Percentiles rank a stretch among this genome's conserved stretches.
Conservation (phyloP, 116 monocot genomes). For the Iris pallida region DNA sequence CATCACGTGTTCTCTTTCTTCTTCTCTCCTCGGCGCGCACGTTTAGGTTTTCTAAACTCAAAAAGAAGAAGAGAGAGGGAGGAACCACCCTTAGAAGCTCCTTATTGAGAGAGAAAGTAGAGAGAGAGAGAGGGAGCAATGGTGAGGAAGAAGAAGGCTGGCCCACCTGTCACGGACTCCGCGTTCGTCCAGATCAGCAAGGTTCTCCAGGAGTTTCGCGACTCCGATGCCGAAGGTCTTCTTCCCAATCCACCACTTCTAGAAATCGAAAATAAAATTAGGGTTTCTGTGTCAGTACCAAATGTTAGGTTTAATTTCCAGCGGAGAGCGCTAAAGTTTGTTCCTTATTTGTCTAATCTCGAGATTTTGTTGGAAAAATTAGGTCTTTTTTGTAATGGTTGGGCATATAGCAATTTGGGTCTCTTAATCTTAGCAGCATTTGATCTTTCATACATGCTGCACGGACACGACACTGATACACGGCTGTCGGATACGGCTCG, state of each 20-base stretch:
- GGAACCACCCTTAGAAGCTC: too few species aligned
- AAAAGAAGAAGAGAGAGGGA: too few species aligned
- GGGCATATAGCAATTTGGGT: neutral
- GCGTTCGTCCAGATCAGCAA: slow-evolving; percentile 12
- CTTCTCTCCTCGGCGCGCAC: too few species aligned
- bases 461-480: too few species aligned
- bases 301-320: neutral
- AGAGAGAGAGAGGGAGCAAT: too few species aligned
- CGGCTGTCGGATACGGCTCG: too few species aligned
- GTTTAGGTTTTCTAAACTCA: too few species aligned
- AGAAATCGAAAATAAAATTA: neutral
- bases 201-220: slow-evolving; percentile 14
- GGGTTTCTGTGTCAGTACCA: neutral
- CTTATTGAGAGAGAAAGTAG: too few species aligned
- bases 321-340: neutral
- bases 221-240: slow-evolving; percentile 14
- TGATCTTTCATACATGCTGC: neutral
- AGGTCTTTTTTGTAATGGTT: neutral
- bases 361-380: neutral
- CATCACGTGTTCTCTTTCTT: too few species aligned
- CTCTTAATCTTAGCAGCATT: neutral
- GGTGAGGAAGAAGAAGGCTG: neutral
- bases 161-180: slow-evolving; percentile 4
- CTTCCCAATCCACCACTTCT: neutral
- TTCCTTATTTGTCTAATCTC: neutral